phyloP scores from a whole-genome alignment of 306 rosid species.

The Styphnolobium japonicum region DNA sequence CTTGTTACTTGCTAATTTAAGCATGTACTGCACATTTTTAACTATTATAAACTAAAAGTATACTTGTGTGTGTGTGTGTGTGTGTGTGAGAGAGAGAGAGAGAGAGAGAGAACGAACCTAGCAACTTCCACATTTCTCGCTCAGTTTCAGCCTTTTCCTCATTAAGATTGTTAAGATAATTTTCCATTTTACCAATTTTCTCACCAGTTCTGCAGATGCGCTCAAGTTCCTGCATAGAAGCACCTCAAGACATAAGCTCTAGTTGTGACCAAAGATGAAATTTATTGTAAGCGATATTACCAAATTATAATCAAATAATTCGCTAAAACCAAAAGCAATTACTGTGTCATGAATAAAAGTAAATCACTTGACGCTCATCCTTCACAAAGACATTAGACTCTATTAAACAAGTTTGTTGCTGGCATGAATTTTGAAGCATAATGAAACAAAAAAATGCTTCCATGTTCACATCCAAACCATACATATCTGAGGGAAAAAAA shows the following conservation, averaged over 20 bases:
- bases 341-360: not conserved
- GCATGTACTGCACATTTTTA: not conserved
- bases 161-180: not conserved
- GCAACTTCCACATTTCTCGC: constrained; percentile 25
- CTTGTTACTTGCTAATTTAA: not conserved
- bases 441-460: not conserved
- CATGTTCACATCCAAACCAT: not conserved
- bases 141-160: constrained; percentile 23
- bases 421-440: not conserved
- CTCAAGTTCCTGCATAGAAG: constrained; percentile 35
- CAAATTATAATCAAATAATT: not conserved
- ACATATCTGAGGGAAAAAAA: not conserved
- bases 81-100: not conserved
- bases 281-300: not conserved
- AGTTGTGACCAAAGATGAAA: not conserved
- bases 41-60: not conserved
- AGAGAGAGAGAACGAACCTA: constrained; percentile 35
- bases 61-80: not conserved
- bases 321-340: not conserved
- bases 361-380: not conserved
- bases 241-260: not conserved
- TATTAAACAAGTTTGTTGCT: not conserved
- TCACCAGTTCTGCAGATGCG: not conserved
- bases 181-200: constrained; percentile 20
- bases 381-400: not conserved